These are phyloP conservation scores for Halophytophthora batemanensis DNA, from an alignment of 352 stramenopile genomes.

Conservation along the genomic window DNA sequence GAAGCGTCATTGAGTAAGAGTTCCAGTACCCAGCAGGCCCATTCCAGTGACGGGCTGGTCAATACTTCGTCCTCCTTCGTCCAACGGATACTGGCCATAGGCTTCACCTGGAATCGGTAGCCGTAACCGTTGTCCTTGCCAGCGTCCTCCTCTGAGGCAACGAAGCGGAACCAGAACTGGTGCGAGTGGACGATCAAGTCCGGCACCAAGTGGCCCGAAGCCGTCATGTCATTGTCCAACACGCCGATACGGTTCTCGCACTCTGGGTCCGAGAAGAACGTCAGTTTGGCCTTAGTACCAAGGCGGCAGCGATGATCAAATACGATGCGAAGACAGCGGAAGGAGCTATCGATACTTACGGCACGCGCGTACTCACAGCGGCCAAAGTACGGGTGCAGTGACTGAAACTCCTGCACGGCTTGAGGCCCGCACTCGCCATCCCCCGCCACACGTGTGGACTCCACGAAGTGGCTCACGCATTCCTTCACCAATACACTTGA, in stretches of 20 bases:
- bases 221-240: slow-evolving; percentile 46
- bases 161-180: slow-evolving; percentile 85
- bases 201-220: slow-evolving; percentile 32
- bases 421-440: slow-evolving; percentile 32
- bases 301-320: slow-evolving; percentile 81
- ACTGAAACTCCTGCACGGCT: slow-evolving; percentile 61
- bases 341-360: slow-evolving; percentile 46
- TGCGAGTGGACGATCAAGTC: slow-evolving; percentile 73
- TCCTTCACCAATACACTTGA: slow-evolving; percentile 81
- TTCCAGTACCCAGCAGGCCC: slow-evolving; percentile 83
- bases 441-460: slow-evolving; percentile 70
- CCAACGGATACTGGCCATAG: slow-evolving; percentile 77
- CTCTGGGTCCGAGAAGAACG: slow-evolving; percentile 67
- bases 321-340: slow-evolving; percentile 66
- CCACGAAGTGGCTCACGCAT: slow-evolving; percentile 82
- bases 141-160: slow-evolving; percentile 56
- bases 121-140: slow-evolving; percentile 69
- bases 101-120: slow-evolving; percentile 81
- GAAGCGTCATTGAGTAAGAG: slow-evolving; percentile 76
- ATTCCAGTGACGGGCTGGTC: slow-evolving; percentile 72
- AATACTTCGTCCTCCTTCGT: slow-evolving; percentile 78
- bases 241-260: slow-evolving; percentile 55
- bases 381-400: slow-evolving; percentile 83
- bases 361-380: slow-evolving; percentile 74
- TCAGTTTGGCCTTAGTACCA: slow-evolving; percentile 63